Conservation (phyloP, 2,329 filamentous ascomycete genomes). For the Aphanoascus verrucosus region DNA sequence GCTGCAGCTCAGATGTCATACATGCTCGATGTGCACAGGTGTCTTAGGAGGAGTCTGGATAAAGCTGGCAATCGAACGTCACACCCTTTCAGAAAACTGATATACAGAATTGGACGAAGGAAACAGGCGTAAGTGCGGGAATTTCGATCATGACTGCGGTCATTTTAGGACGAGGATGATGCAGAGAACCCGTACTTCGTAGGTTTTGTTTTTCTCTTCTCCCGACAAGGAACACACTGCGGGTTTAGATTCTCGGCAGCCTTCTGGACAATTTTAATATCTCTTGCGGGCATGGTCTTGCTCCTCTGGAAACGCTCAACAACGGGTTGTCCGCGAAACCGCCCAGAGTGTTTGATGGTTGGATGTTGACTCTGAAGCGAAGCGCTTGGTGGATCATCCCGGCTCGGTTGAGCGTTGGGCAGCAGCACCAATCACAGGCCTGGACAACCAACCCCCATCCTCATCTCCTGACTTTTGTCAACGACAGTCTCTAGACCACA, state of each 20-base stretch:
- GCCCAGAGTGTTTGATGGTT: neutral
- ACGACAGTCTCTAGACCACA: neutral
- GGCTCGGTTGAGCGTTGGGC: neutral
- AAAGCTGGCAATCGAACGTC: too few relatives aligned
- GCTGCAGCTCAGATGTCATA: neutral
- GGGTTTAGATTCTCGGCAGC: neutral
- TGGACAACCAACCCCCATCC: neutral
- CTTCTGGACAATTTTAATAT: neutral
- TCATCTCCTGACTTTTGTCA: neutral
- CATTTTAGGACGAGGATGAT: neutral
- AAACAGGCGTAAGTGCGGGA: neutral
- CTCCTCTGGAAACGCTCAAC: neutral
- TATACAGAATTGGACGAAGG: too few relatives aligned
- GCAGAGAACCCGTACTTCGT: neutral
- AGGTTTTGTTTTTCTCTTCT: neutral
- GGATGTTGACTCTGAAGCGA: neutral
- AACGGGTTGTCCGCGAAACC: neutral
- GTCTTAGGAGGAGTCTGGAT: neutral
- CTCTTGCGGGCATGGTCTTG: too few relatives aligned
- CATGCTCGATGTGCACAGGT: neutral
- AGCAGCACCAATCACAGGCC: neutral
- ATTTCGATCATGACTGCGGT: constrained; percentile 2
- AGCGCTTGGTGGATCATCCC: neutral
- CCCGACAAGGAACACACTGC: neutral
- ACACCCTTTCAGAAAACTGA: too few relatives aligned